A percentile compares a stretch with the other conserved stretches of the same genome.
Conservation (phyloP, 2,329 filamentous ascomycete genomes). For the Myriosclerotinia scirpicola region DNA sequence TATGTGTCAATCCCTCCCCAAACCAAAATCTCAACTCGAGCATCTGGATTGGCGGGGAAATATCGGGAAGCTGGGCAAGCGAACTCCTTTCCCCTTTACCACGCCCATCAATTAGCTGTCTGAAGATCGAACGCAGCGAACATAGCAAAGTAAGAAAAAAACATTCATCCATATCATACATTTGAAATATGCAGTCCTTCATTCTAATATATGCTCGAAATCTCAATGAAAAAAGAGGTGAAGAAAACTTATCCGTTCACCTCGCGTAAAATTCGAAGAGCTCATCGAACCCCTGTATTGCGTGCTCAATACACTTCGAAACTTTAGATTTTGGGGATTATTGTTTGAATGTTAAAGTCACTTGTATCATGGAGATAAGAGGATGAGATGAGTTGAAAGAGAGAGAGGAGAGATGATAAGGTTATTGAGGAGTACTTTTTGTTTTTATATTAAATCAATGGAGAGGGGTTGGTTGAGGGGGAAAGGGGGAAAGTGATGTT, state of each 20-base stretch:
- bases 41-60: neutral
- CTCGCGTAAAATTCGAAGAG: slow-evolving; percentile 22
- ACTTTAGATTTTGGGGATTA: neutral
- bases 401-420: neutral
- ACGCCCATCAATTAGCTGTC: neutral
- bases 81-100: slow-evolving; percentile 2
- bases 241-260: neutral
- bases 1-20: neutral
- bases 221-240: neutral
- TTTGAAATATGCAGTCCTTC: neutral
- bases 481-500: neutral
- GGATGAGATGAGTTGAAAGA: neutral
- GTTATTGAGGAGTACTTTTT: neutral
- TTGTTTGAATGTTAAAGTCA: neutral
- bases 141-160: neutral
- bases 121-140: neutral
- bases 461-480: neutral
- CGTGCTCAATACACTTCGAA: slow-evolving; percentile 17
- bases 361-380: neutral
- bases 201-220: neutral
- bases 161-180: neutral
- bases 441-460: neutral
- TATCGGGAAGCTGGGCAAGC: slow-evolving; percentile 8
- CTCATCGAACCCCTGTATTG: slow-evolving; percentile 23
- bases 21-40: neutral